phyloP scores from a whole-genome alignment of 2,329 filamentous ascomycete genomes.

The Huntiella abstrusa region DNA sequence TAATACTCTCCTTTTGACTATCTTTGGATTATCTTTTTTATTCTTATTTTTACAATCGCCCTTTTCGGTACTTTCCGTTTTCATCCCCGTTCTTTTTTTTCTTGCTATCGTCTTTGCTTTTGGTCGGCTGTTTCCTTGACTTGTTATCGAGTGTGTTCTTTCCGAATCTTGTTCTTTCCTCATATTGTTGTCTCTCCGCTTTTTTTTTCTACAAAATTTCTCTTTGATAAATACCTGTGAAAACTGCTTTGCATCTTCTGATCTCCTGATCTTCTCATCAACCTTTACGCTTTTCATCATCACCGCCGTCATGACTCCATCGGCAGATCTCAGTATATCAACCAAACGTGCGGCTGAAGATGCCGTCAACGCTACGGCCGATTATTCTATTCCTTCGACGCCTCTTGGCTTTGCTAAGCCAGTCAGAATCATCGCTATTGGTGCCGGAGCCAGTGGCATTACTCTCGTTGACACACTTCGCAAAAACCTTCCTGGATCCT shows the following conservation, averaged over 20 bases:
- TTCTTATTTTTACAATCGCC: not conserved
- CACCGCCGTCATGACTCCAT: slow-evolving; percentile 4
- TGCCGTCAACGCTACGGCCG: not conserved
- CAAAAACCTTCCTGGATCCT: slow-evolving; percentile 21
- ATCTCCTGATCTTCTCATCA: not conserved
- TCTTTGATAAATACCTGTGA: too few relatives aligned
- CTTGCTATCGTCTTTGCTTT: not conserved
- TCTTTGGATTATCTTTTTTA: not conserved
- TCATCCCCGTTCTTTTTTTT: not conserved
- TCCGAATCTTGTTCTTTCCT: not conserved
- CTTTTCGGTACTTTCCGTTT: not conserved
- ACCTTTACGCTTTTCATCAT: not conserved
- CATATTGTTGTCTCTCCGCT: not conserved
- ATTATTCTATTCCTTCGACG: slow-evolving; percentile 5
- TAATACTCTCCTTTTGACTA: too few relatives aligned
- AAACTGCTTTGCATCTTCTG: not conserved
- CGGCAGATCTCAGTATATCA: slow-evolving; percentile 6
- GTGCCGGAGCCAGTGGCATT: slow-evolving; percentile 17
- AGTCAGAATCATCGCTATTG: slow-evolving; percentile 16
- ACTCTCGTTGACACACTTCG: slow-evolving; percentile 25
- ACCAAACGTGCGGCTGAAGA: slow-evolving; percentile 5
- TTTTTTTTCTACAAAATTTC: not conserved
- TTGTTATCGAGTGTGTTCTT: not conserved
- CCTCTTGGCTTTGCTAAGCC: slow-evolving; percentile 10
- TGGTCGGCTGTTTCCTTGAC: not conserved